phyloP scores from a whole-genome alignment of 2,329 filamentous ascomycete species.

The Didymella pomorum region DNA sequence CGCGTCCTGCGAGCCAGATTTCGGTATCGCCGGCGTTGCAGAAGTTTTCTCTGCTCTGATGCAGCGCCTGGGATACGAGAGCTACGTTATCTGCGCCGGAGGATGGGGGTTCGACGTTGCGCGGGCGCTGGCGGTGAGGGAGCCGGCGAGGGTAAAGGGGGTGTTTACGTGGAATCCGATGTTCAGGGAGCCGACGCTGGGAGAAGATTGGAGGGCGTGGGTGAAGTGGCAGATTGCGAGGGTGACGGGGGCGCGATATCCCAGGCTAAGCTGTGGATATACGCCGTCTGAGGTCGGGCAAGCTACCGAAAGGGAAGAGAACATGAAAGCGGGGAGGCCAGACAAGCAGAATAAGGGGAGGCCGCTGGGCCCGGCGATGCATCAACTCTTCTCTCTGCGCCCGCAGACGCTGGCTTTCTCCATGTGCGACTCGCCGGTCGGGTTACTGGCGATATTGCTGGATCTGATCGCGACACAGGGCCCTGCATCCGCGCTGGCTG shows the following conservation, averaged over 20 bases:
- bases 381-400: conserved; percentile 41
- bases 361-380: conserved; percentile 28
- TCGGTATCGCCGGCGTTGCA: conserved; percentile 63
- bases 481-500: conserved; percentile 23
- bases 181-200: conserved; percentile 59
- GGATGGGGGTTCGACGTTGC: conserved; percentile 58
- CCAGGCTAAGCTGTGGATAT: conserved; percentile 65
- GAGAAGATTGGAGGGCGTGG: conserved; percentile 59
- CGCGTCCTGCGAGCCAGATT: conserved; percentile 60
- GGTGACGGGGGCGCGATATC: conserved; percentile 51
- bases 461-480: conserved; percentile 43
- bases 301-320: not conserved
- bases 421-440: conserved; percentile 51
- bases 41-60: conserved; percentile 67
- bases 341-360: too few relatives aligned
- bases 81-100: conserved; percentile 66
- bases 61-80: conserved; percentile 65
- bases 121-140: conserved; percentile 57
- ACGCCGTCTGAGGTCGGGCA: conserved; percentile 50
- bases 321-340: not conserved
- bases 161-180: conserved; percentile 68
- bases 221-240: conserved; percentile 64
- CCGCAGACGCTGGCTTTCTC: conserved; percentile 50
- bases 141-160: conserved; percentile 63
- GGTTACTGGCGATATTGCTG: conserved; percentile 45